Conservation (phyloP, 192 early-diverging fungal genomes). For the Neocallimastix lanati region DNA sequence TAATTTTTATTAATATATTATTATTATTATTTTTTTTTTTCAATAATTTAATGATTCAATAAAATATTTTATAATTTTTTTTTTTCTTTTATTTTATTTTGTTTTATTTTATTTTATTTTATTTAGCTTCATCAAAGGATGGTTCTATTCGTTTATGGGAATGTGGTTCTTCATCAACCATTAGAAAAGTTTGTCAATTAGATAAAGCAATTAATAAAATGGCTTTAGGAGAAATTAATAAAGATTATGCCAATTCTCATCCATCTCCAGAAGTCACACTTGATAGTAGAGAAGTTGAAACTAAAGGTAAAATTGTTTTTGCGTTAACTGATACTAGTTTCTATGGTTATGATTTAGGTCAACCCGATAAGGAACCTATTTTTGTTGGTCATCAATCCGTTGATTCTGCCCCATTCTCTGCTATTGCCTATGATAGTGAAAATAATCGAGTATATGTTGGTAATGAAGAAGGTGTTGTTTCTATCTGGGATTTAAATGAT, state of each 20-base stretch:
- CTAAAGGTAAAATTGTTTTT: not conserved
- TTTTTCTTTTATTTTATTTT: too few species aligned
- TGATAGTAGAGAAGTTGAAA: not conserved
- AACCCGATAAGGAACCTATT: not conserved
- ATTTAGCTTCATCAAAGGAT: slow-evolving; percentile 27
- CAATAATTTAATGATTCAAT: too few species aligned
- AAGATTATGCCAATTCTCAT: not conserved
- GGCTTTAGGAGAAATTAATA: slow-evolving; percentile 12
- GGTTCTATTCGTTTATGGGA: slow-evolving; percentile 36
- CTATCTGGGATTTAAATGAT: not conserved
- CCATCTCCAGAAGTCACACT: not conserved
- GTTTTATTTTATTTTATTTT: not conserved
- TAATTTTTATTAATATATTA: too few species aligned
- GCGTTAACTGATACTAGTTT: not conserved
- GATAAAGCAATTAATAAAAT: slow-evolving; percentile 65
- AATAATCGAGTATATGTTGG: not conserved
- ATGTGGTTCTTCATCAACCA: slow-evolving; percentile 10
- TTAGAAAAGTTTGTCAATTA: slow-evolving; percentile 27
- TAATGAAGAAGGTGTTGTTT: not conserved
- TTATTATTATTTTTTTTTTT: too few species aligned
- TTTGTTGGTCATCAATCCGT: not conserved
- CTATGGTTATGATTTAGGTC: not conserved
- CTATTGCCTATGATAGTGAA: not conserved
- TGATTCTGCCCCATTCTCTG: not conserved
- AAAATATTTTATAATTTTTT: too few species aligned